A percentile compares a stretch with the other conserved stretches of the same genome.
Evolutionary conservation across 495 filamentous ascomycete species (phyloP).

Genomic region (Parathielavia appendiculata): DNA sequence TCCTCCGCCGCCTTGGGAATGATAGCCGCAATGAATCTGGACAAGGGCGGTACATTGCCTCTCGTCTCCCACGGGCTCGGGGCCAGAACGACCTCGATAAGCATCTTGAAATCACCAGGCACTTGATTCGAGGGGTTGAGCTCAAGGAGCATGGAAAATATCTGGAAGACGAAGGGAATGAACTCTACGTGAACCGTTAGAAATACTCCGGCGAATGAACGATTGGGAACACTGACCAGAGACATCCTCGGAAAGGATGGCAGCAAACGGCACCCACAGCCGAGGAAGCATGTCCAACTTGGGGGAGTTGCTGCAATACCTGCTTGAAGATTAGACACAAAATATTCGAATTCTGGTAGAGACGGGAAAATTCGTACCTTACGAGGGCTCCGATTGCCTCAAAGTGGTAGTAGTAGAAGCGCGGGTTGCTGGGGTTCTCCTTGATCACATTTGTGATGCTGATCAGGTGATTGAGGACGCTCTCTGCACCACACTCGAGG

Average conservation of each 20-base stretch:
- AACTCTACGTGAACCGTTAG: conserved; percentile 60
- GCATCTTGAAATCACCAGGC: conserved; percentile 66
- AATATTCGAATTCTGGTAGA: background rate
- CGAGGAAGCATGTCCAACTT: conserved; percentile 68
- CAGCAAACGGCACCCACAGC: conserved; percentile 71
- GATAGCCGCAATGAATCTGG: conserved; percentile 76
- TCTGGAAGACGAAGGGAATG: conserved; percentile 92
- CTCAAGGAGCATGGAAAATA: conserved; percentile 85
- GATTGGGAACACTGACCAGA: conserved; percentile 49
- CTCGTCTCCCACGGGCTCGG: conserved; percentile 80
- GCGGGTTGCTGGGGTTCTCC: conserved; percentile 90
- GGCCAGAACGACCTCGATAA: conserved; percentile 69
- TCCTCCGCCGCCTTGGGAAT: conserved; percentile 67
- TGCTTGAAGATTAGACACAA: conserved; percentile 29
- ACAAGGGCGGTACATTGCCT: conserved; percentile 88
- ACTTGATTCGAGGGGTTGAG: conserved; percentile 67
- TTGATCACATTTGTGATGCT: conserved; percentile 84
- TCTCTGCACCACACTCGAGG: conserved; percentile 59
- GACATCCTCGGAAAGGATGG: conserved; percentile 71
- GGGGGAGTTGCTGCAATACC: conserved; percentile 62
- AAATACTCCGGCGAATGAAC: background rate
- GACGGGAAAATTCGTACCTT: conserved; percentile 42
- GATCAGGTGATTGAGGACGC: conserved; percentile 69
- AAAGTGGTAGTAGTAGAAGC: conserved; percentile 98
- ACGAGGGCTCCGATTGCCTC: conserved; percentile 95